Conservation (phyloP, 495 filamentous ascomycete species). For the Xylaria longipes region DNA sequence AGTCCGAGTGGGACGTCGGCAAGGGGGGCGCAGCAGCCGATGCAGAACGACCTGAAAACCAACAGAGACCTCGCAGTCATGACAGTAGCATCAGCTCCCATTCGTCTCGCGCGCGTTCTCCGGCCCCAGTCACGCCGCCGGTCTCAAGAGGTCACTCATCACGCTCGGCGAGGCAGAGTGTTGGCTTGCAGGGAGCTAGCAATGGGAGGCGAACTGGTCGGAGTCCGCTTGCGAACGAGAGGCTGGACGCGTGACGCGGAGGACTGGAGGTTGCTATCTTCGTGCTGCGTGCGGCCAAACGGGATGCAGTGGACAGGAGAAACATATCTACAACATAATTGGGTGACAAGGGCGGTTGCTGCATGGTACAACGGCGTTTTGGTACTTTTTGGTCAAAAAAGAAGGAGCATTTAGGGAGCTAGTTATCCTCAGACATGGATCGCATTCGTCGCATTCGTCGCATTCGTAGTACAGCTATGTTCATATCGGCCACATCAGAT, state of each 20-base stretch:
- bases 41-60: conserved; percentile 29
- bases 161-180: conserved; percentile 19
- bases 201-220: conserved; percentile 25
- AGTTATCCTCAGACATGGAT: conserved; percentile 8
- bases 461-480: conserved; percentile 6
- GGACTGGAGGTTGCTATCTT: neutral
- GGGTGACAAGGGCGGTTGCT: conserved; percentile 10
- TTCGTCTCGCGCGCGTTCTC: conserved; percentile 35
- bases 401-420: conserved; percentile 5
- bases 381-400: neutral
- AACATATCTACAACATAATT: conserved; percentile 16
- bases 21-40: conserved; percentile 20
- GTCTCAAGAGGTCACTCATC: conserved; percentile 24
- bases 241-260: conserved; percentile 5
- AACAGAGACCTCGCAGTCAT: conserved; percentile 40
- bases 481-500: conserved; percentile 12
- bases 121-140: conserved; percentile 22
- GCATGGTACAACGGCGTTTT: conserved; percentile 29
- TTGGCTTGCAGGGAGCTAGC: conserved; percentile 5
- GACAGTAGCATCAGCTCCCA: conserved; percentile 37
- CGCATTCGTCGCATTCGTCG: conserved; percentile 6
- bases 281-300: neutral
- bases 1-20: conserved; percentile 51
- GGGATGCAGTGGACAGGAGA: neutral
- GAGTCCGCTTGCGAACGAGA: conserved; percentile 32